Conservation (phyloP, 495 filamentous ascomycete genomes). For the Cercophora sp. region DNA sequence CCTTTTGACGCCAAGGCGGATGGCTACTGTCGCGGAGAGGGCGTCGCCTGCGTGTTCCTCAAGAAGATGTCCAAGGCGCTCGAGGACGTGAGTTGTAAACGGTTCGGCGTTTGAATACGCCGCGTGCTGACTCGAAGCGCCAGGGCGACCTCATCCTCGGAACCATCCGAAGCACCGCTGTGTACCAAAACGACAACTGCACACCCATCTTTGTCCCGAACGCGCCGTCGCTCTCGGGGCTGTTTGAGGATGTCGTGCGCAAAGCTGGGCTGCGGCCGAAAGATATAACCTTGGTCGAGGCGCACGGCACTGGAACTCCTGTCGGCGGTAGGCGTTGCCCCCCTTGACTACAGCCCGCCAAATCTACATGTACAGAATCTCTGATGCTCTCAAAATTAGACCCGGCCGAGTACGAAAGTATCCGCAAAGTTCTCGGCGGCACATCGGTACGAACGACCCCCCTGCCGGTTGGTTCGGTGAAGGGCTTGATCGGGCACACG, state of each 20-base stretch:
- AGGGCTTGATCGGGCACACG: conserved; percentile 50
- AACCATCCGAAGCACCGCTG: conserved; percentile 48
- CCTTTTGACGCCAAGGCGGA: conserved; percentile 57
- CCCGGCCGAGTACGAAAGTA: conserved; percentile 19
- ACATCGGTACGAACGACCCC: conserved; percentile 12
- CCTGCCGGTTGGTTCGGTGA: conserved; percentile 42
- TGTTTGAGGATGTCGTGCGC: conserved; percentile 46
- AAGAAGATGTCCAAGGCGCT: conserved; percentile 52
- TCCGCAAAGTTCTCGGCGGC: conserved; percentile 32
- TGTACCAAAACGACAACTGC: conserved; percentile 52
- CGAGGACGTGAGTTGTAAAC: too few relatives aligned
- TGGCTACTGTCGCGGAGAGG: conserved; percentile 64
- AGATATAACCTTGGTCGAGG: conserved; percentile 44
- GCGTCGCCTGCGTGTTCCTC: conserved; percentile 46
- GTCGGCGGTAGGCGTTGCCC: too few relatives aligned
- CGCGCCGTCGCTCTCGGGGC: conserved; percentile 41
- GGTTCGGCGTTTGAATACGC: too few relatives aligned
- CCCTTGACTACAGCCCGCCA: too few relatives aligned
- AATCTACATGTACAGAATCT: too few relatives aligned
- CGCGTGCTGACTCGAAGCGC: too few relatives aligned
- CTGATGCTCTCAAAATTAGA: too few relatives aligned
- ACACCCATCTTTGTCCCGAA: conserved; percentile 50
- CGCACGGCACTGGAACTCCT: conserved; percentile 30
- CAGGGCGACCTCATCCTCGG: conserved; percentile 53
- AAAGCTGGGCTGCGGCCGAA: conserved; percentile 40